Conservation (phyloP, 2,329 filamentous ascomycete species). For the Sordariomycetes sp. region DNA sequence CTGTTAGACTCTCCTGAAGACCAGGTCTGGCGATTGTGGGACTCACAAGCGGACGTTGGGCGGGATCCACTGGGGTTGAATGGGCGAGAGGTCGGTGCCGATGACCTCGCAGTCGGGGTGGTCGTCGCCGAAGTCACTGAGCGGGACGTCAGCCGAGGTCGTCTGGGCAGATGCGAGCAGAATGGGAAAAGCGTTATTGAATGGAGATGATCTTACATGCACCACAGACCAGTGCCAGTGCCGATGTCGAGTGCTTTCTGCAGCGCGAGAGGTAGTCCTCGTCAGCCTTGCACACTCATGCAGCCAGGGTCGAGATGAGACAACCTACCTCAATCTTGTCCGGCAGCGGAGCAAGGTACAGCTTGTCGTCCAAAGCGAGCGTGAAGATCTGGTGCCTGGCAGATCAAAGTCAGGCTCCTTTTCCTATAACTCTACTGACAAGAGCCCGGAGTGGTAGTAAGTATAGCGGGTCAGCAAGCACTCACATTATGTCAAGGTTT, state of each 20-base stretch:
- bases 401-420: background rate
- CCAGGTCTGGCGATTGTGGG: too few relatives aligned
- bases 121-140: conserved; percentile 31
- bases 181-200: background rate
- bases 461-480: too few relatives aligned
- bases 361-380: conserved; percentile 4
- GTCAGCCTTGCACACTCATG: too few relatives aligned
- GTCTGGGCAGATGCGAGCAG: too few relatives aligned
- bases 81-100: conserved; percentile 37
- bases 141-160: background rate
- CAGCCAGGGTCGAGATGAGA: too few relatives aligned
- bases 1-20: too few relatives aligned
- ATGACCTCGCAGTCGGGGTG: conserved; percentile 32
- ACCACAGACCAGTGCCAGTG: conserved; percentile 33
- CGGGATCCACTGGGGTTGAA: conserved; percentile 41
- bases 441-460: too few relatives aligned
- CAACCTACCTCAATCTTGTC: conserved; percentile 4
- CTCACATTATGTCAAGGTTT: conserved; percentile 5
- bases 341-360: conserved; percentile 5
- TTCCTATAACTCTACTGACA: too few relatives aligned
- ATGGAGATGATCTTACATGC: background rate
- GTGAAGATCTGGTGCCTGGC: conserved; percentile 7
- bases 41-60: conserved; percentile 54
- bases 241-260: conserved; percentile 37
- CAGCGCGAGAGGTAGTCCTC: too few relatives aligned